Conservation (phyloP, 1,284 basidiomycete species). For the Pisolithus thermaeus region DNA sequence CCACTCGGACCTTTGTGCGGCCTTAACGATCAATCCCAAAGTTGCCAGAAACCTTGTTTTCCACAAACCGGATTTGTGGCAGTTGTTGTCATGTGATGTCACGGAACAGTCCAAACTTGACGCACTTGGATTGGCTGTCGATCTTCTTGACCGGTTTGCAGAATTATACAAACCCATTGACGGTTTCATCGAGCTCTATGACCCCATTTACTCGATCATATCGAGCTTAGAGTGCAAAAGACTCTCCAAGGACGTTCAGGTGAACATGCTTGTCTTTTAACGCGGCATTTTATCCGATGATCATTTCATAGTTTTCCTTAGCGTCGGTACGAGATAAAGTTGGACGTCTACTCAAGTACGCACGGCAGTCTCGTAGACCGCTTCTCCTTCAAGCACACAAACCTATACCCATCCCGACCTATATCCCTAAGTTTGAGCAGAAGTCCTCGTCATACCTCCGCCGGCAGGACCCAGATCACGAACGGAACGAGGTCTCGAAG, state of each 20-base stretch:
- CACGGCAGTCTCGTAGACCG: conserved; percentile 68
- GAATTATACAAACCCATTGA: conserved; percentile 73
- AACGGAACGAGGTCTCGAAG: conserved; percentile 85
- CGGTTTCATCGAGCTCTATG: conserved; percentile 81
- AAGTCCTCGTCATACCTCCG: conserved; percentile 78
- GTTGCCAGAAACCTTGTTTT: conserved; percentile 35
- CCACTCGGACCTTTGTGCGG: conserved; percentile 37
- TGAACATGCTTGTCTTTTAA: conserved; percentile 29
- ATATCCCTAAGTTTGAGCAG: conserved; percentile 91
- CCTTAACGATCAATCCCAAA: conserved; percentile 37
- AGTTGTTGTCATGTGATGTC: conserved; percentile 34
- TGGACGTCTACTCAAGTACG: conserved; percentile 66
- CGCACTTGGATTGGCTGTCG: conserved; percentile 56
- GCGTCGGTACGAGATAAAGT: conserved; percentile 41
- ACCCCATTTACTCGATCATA: conserved; percentile 62
- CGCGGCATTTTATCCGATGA: conserved; percentile 4
- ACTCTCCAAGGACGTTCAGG: conserved; percentile 51
- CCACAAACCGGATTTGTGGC: conserved; percentile 43
- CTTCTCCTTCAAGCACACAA: conserved; percentile 91
- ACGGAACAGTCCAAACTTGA: conserved; percentile 65
- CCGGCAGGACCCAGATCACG: conserved; percentile 87
- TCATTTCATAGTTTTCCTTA: conserved; percentile 37
- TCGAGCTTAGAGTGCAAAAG: conserved; percentile 44
- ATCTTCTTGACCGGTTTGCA: conserved; percentile 62
- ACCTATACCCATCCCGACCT: conserved; percentile 91